Conservation (phyloP, 1,284 basidiomycete genomes). For the Irpex sp. region DNA sequence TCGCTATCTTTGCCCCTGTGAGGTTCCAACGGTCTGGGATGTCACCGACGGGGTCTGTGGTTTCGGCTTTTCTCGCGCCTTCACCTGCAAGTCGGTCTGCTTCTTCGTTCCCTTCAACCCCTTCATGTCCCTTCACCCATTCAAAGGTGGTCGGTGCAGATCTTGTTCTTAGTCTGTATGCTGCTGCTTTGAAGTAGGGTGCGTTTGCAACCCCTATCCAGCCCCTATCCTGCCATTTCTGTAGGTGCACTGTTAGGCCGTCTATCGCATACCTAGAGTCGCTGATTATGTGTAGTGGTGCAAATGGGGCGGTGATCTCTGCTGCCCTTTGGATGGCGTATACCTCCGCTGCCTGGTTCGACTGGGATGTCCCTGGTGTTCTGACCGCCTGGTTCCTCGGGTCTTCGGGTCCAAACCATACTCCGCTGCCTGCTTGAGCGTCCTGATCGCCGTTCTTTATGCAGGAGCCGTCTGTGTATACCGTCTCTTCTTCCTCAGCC, state of each 20-base stretch:
- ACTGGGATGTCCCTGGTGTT: not conserved
- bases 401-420: not conserved
- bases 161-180: conserved; percentile 9
- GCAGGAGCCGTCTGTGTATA: conserved; percentile 25
- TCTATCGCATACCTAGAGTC: conserved; percentile 5
- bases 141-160: conserved; percentile 16
- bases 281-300: conserved; percentile 4
- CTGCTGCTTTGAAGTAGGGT: not conserved
- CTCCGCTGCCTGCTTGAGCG: not conserved
- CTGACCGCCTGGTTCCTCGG: not conserved
- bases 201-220: conserved; percentile 2
- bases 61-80: not conserved
- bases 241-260: conserved; percentile 3
- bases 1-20: conserved; percentile 9
- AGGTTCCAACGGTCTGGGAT: no score
- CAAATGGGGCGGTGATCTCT: not conserved
- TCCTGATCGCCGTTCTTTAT: conserved; percentile 11
- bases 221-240: conserved; percentile 1
- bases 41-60: no score
- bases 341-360: not conserved
- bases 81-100: conserved; percentile 18
- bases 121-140: conserved; percentile 26
- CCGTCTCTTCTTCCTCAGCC: conserved; percentile 12
- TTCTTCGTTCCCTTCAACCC: conserved; percentile 17
- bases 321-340: not conserved